Evolutionary conservation across 2,329 filamentous ascomycete genomes (phyloP).

Genomic region (Calonectria naviculata): DNA sequence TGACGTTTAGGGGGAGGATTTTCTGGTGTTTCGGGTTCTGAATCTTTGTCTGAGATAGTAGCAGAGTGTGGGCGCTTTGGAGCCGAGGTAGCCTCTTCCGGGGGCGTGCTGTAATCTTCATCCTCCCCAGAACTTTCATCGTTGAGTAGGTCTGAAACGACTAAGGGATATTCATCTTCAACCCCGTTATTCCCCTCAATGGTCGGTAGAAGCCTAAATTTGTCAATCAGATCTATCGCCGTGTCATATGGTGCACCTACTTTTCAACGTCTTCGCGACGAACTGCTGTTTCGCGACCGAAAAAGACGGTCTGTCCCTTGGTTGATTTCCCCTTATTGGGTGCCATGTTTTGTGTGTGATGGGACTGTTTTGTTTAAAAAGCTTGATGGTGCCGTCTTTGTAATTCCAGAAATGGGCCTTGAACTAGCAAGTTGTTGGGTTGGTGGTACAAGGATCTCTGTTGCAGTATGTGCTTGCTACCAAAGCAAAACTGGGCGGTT

Average conservation of each 20-base stretch:
- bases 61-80: constrained; percentile 15
- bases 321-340: not conserved
- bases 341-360: constrained; percentile 25
- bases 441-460: not conserved
- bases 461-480: not conserved
- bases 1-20: constrained; percentile 23
- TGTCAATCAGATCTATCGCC: constrained; percentile 2
- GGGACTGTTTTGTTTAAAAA: not conserved
- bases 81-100: not conserved
- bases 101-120: not conserved
- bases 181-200: constrained; percentile 27
- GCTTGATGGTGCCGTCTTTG: not conserved
- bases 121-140: constrained; percentile 19
- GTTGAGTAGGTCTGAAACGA: constrained; percentile 22
- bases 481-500: not conserved
- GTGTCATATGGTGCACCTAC: constrained; percentile 3
- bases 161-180: not conserved
- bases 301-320: constrained; percentile 30
- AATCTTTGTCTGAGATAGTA: not conserved
- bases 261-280: constrained; percentile 19
- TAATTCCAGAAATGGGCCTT: not conserved
- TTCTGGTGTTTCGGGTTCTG: not conserved
- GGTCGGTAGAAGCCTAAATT: constrained; percentile 18
- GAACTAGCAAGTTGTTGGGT: not conserved
- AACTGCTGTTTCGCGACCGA: constrained; percentile 30